These are phyloP conservation scores for Annona cherimola DNA, from an alignment of 164 flowering plant genomes.

Conservation along the genomic window DNA sequence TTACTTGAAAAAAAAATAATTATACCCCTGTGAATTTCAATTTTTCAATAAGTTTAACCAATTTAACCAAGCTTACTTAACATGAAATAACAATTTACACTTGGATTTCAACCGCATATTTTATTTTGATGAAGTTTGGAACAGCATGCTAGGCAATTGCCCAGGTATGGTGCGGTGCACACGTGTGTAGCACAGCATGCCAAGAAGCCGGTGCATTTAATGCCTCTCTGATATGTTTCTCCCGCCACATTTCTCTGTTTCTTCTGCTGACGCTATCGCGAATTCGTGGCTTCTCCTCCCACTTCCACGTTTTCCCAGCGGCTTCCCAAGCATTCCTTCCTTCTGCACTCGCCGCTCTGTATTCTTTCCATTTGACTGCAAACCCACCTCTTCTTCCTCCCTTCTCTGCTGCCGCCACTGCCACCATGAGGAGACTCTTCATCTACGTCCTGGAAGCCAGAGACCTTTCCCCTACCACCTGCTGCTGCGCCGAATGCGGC, in stretches of 20 bases:
- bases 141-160: too few relatives aligned
- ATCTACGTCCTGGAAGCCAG: conserved; percentile 65
- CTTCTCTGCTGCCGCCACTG: neutral
- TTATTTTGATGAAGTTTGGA: too few relatives aligned
- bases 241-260: neutral
- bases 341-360: neutral
- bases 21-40: too few relatives aligned
- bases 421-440: conserved; percentile 43
- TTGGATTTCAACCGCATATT: too few relatives aligned
- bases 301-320: neutral
- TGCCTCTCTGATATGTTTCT: neutral
- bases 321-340: neutral
- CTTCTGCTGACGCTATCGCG: neutral
- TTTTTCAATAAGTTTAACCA: too few relatives aligned
- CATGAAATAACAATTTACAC: too few relatives aligned
- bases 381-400: neutral
- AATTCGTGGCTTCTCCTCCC: neutral
- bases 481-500: neutral
- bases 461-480: conserved; percentile 24
- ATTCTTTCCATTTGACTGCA: conserved; percentile 1
- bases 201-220: too few relatives aligned
- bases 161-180: too few relatives aligned
- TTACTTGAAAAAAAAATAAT: too few relatives aligned
- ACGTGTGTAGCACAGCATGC: too few relatives aligned
- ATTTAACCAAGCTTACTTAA: too few relatives aligned